Evolutionary conservation across 495 filamentous ascomycete genomes (phyloP), one percentile per base, ranked within the genome.

Genomic region (Halenospora varia): DNA sequence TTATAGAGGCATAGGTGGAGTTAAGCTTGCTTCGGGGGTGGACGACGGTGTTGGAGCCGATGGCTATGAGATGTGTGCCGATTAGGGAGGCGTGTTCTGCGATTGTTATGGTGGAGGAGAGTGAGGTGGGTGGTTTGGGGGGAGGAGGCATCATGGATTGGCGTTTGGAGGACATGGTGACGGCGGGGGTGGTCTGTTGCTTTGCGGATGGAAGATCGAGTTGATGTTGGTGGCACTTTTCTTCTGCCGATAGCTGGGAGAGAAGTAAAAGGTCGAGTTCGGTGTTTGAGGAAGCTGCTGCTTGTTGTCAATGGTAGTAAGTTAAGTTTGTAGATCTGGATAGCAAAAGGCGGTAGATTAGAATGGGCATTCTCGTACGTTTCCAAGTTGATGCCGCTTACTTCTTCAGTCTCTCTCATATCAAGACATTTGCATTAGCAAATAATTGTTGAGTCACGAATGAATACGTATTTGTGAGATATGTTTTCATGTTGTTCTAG

Each of bases 1-100:
- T 81, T 26, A 96, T 80, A 19, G 86, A 82, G 0, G 88, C 92
- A 46, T 80, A 73, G 40, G 78, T 75, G 1, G 88, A 83, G 63
- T 86, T 83, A 62, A 96, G 75, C 49, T 80, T 78, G 0, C 83
- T 80, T 55, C 90, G 87, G 1, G 92, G 92, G 71, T 96, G 92
- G 55, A 96, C 74, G n/a, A 96, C 81, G 15, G 82, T 84, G 66
- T 88, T 82, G 29, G 81, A 72, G 57, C 82, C 82, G 62, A 96
- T 82, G 42, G 77, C 82, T 55, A 96, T 87, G 15, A 78, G 78
- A 71, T 91, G 76, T 2, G 79, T 83, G 22, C 92, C 92, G 4
- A 82, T 82, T 56, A 96, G 75, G 9, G 83, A 64, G 6, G 86
- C 88, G n/a, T 83, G 82, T 61, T 93, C 88, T 65, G 90, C 80